phyloP scores from a whole-genome alignment of 306 rosid species.

The Quercus agrifolia region DNA sequence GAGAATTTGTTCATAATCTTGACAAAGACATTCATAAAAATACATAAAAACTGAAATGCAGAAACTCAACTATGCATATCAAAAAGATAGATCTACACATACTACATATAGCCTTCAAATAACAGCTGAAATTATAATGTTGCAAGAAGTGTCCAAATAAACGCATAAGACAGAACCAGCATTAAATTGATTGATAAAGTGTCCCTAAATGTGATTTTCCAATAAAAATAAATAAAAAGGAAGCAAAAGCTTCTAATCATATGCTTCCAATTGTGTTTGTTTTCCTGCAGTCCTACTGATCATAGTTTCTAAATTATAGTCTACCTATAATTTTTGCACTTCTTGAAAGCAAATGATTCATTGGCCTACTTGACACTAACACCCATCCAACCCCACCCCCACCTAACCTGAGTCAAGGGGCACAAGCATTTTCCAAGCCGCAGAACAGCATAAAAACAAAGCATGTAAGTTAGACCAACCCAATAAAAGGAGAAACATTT shows the following conservation, averaged over 20 bases:
- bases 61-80: neutral
- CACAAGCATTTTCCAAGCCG: neutral
- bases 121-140: neutral
- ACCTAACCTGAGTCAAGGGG: neutral
- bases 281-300: neutral
- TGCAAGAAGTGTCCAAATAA: neutral
- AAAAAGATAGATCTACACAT: neutral
- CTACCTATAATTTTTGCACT: neutral
- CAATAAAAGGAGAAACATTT: neutral
- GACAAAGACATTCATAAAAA: neutral
- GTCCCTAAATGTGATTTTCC: neutral
- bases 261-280: neutral
- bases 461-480: neutral
- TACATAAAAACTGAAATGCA: neutral
- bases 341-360: neutral
- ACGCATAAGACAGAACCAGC: neutral
- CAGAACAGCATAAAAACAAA: neutral
- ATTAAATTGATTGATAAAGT: neutral
- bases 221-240: neutral
- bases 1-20: neutral
- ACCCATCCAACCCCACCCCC: neutral
- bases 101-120: neutral
- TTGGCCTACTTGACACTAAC: neutral
- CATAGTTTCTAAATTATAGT: neutral
- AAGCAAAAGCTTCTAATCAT: neutral